Evolutionary conservation across 2,329 filamentous ascomycete species (phyloP), one percentile per base, ranked within the genome.

Genomic region (Stagonosporopsis rhizophila): DNA sequence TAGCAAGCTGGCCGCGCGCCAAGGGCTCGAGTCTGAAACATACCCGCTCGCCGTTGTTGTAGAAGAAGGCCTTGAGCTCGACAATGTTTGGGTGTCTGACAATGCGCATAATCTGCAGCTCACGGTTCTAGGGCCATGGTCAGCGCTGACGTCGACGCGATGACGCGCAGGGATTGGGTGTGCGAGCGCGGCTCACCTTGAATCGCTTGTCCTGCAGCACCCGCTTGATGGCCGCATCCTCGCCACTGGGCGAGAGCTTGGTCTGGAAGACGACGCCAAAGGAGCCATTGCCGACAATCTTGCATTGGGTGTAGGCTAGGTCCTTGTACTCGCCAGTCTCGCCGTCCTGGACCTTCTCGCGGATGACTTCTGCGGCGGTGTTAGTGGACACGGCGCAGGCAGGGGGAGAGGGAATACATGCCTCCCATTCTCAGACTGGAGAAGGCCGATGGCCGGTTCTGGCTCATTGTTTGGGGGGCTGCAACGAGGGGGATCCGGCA

Each of bases 231-330:
- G 95, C 95, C 50, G 95, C 95, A 81, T 99, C 95, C 79, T 99
- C 95, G 63, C 94, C 94, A 62, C 91, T 95, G n/a, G 95, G 95
- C 59, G 94, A 94, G 71, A 99, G 86, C 82, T 98, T 98, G 55
- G 95, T 99, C 82, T 99, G 95, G 79, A 99, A 99, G 64, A 99
- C 95, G 46, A 99, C 94, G 65, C 95, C 95, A 70, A 99, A 99
- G 32, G 94, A 98, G 67, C 95, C 95, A 81, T 99, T 99, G 77
- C 95, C 95, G 44, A 99, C 95, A 72, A 99, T 98, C 82, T 99
- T 99, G 84, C 94, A 98, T 77, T 98, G 95, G 53, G 95, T 98
- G 79, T 99, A 99, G 77, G 96, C 92, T 80, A 99, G 87, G 73
- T 99, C 95, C 78, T 91, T 89, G 71, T 92, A 96, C 78, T 99